phyloP scores from a whole-genome alignment of 768 basidiomycete genomes.

The Trametes cubensis region DNA sequence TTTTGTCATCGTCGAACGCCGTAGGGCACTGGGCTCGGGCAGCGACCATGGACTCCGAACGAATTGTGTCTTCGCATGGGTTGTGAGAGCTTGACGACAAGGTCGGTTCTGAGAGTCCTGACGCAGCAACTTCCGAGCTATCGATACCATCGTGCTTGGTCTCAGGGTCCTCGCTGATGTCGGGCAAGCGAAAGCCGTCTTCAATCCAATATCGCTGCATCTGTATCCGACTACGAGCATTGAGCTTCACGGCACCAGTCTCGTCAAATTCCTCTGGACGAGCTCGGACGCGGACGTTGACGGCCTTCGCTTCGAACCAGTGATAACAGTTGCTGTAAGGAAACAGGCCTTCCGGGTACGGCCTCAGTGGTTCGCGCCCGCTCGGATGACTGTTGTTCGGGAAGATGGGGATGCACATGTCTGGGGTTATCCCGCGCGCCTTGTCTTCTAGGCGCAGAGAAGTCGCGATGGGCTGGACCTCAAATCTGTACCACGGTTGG shows the following conservation, averaged over 20 bases:
- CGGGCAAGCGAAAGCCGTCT: too few relatives aligned
- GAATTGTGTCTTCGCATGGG: too few relatives aligned
- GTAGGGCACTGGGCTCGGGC: too few relatives aligned
- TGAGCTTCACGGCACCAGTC: not conserved
- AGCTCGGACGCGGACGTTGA: not conserved
- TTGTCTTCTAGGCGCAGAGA: not conserved
- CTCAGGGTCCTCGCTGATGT: too few relatives aligned
- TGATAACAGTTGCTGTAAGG: slow-evolving; percentile 16
- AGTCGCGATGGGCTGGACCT: not conserved
- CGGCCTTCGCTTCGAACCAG: not conserved
- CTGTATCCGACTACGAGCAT: not conserved
- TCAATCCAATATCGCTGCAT: not conserved
- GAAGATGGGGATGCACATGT: not conserved
- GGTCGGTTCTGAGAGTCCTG: too few relatives aligned
- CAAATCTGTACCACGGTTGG: not conserved
- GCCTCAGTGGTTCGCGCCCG: not conserved
- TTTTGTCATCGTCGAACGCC: too few relatives aligned
- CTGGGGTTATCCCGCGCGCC: not conserved
- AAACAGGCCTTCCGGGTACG: not conserved
- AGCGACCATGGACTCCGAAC: too few relatives aligned
- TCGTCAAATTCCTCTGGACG: not conserved
- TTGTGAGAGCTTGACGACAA: too few relatives aligned
- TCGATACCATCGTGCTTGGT: too few relatives aligned
- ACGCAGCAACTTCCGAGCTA: too few relatives aligned
- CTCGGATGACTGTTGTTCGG: not conserved